phyloP scores from a whole-genome alignment of 2,329 filamentous ascomycete species.

The Plectosphaerella sp. region DNA sequence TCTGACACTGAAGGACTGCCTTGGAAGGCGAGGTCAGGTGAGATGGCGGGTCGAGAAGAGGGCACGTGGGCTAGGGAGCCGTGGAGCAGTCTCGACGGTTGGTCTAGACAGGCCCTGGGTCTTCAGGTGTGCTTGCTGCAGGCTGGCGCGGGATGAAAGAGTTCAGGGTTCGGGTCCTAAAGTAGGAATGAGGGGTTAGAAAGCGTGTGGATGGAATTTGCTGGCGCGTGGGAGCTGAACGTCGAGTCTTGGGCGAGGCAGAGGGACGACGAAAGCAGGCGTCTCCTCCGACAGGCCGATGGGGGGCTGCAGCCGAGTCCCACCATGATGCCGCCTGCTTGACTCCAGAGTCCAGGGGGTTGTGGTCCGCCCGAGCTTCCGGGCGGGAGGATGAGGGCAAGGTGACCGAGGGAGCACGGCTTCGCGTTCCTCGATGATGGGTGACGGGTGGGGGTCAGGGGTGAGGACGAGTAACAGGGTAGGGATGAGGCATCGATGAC shows the following conservation, averaged over 20 bases:
- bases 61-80: constrained; percentile 5
- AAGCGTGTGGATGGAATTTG: not conserved
- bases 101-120: not conserved
- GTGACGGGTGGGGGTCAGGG: not conserved
- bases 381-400: too few species aligned
- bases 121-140: constrained; percentile 1
- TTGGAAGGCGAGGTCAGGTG: not conserved
- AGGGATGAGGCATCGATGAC: too few species aligned
- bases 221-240: not conserved
- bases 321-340: not conserved
- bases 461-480: not conserved
- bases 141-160: too few species aligned
- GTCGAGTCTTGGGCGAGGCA: not conserved
- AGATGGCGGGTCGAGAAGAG: constrained; percentile 1
- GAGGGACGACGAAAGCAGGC: not conserved
- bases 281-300: not conserved
- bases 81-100: not conserved
- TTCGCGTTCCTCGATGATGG: not conserved
- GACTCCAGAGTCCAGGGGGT: not conserved
- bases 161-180: not conserved
- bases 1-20: constrained; percentile 2
- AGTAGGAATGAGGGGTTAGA: not conserved
- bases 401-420: not conserved
- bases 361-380: not conserved
- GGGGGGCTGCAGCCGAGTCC: not conserved